Evolutionary conservation across 768 basidiomycete genomes (phyloP).

Genomic region (Cantharellus anzutake): DNA sequence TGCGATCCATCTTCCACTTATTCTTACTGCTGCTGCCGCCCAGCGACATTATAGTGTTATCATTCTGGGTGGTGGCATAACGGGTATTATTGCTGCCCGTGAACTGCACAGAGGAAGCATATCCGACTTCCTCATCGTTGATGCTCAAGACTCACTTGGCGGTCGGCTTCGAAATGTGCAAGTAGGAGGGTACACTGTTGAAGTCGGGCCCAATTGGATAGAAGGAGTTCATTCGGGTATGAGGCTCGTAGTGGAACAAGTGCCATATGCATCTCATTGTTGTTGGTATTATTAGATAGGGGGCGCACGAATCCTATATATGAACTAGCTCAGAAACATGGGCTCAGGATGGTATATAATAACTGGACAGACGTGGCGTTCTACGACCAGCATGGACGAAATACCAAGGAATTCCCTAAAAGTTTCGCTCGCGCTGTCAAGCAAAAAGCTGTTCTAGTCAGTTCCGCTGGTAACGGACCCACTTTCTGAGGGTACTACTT

Average conservation of each 20-base stretch:
- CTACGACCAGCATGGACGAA: slow-evolving; percentile 1
- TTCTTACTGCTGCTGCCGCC: neutral
- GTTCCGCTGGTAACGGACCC: neutral
- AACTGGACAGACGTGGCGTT: slow-evolving; percentile 4
- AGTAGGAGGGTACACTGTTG: slow-evolving; percentile 27
- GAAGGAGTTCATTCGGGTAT: slow-evolving; percentile 26
- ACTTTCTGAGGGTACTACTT: neutral
- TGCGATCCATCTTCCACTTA: too few relatives aligned
- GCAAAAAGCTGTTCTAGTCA: neutral
- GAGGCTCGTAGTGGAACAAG: neutral
- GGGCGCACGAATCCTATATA: slow-evolving; percentile 43
- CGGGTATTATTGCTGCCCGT: slow-evolving; percentile 43
- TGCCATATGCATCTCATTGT: neutral
- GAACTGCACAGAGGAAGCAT: slow-evolving; percentile 33
- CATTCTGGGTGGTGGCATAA: slow-evolving; percentile 45
- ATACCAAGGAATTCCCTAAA: neutral
- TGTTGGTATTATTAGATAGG: slow-evolving; percentile 9
- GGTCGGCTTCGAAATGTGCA: slow-evolving; percentile 38
- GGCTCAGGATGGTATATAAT: neutral
- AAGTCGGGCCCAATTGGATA: slow-evolving; percentile 28
- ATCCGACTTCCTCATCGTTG: slow-evolving; percentile 39
- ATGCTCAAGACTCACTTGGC: slow-evolving; percentile 38
- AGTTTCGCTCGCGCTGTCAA: neutral
- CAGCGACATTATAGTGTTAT: slow-evolving; percentile 19
- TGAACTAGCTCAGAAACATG: slow-evolving; percentile 21